Conservation (phyloP, 192 early-diverging fungal genomes). For the Podila epigama region DNA sequence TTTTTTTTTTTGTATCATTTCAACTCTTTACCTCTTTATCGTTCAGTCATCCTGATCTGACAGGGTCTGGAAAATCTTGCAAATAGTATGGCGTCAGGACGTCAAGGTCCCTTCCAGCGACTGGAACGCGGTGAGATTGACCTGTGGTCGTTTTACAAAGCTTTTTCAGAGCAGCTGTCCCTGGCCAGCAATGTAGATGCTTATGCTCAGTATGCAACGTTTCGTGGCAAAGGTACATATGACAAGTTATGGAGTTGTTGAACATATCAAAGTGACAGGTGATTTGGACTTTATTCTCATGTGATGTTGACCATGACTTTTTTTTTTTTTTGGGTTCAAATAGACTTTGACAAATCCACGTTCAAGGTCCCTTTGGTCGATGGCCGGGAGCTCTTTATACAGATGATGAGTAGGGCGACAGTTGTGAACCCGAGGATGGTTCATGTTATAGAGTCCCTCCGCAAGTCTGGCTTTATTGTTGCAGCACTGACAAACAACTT, state of each 20-base stretch:
- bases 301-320: neutral
- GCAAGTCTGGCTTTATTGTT: constrained; percentile 64
- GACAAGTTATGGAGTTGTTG: too few relatives aligned
- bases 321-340: neutral
- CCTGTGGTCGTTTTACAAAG: constrained; percentile 61
- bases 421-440: constrained; percentile 55
- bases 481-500: constrained; percentile 92
- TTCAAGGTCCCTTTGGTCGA: constrained; percentile 51
- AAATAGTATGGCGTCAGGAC: constrained; percentile 23
- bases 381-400: constrained; percentile 65
- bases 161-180: constrained; percentile 67
- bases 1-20: constrained; percentile 69
- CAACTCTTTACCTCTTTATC: too few relatives aligned
- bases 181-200: constrained; percentile 55
- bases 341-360: constrained; percentile 14
- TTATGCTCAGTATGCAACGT: constrained; percentile 53
- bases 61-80: too few relatives aligned
- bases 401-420: constrained; percentile 69
- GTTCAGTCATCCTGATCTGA: too few relatives aligned
- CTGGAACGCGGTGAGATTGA: constrained; percentile 69
- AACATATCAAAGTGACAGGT: constrained; percentile 16
- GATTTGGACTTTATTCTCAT: neutral
- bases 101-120: constrained; percentile 39
- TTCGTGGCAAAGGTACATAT: constrained; percentile 37
- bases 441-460: constrained; percentile 51